Base-by-base conservation (phyloP, 176 grass and related monocot species). In the Olyra latifolia region DNA sequence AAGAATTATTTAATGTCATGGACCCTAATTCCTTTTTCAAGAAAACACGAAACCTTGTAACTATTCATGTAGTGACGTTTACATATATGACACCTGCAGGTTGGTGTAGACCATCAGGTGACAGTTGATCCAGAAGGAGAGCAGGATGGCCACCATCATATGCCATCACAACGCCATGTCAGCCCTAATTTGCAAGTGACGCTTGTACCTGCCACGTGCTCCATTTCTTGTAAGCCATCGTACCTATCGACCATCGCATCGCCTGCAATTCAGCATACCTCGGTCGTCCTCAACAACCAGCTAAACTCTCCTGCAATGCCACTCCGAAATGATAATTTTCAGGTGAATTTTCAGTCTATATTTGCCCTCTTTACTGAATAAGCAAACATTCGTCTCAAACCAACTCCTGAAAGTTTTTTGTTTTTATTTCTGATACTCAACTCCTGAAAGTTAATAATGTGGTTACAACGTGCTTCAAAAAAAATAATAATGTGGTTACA, bases 31-130 rank as follows among this genome's bases (percentile, higher is more conserved):
- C 2, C 22, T 72, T 81, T 39, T 62, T 40, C 5, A 63, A 50
- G 28, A 42, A 48, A 47, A 40, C 8, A 35, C 61, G 54, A 29
- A 65, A 29, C 47, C 27, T 45, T 64, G 12, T 30, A 22, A 42
- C 41, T 13, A 52, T 56, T 49, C 53, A 41, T 70, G 43, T 13
- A 40, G 29, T 41, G 30, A 61, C 8, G 20, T 58, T 11, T 29
- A 19, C 73, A 76, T 42, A 16, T 23, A 45, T 76, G 74, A 62
- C 14, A 52, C 15, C 25, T 64, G 71, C 66, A 95, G 87, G 69
- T 83, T 57, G 75, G 64, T 44, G 71, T 88, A 52, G 76, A 69
- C 24, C 71, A 89, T 49, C 83, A 88, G 22, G 76, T 85, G 19
- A 60, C 54, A 35, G 27, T 62, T 27, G 57, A 82, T 70, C 80